These are phyloP conservation scores for Elsinoe batatas DNA, from an alignment of 2,329 filamentous ascomycete species.

Conservation along the genomic window DNA sequence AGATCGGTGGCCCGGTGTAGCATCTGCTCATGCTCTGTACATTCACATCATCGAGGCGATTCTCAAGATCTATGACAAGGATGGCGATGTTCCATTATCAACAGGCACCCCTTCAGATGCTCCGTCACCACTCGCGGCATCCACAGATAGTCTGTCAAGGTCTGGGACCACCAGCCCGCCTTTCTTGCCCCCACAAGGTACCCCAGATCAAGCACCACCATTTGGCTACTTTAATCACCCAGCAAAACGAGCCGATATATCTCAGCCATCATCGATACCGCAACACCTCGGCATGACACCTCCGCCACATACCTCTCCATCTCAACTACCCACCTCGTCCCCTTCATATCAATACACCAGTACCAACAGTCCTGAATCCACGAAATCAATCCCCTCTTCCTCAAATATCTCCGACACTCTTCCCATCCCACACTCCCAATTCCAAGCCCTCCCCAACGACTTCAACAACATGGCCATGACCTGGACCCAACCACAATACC, in stretches of 20 bases:
- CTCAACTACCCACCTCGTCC: conserved; percentile 1
- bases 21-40: conserved; percentile 76
- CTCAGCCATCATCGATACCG: conserved; percentile 24
- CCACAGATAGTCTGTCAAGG: conserved; percentile 32
- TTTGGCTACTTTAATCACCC: conserved; percentile 25
- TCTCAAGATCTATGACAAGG: conserved; percentile 72
- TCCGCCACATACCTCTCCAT: conserved; percentile 12
- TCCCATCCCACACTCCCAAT: neutral
- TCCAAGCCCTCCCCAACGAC: conserved; percentile 17
- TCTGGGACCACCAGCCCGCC: conserved; percentile 38
- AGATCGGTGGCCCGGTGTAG: conserved; percentile 84
- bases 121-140: conserved; percentile 30
- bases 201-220: conserved; percentile 15
- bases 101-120: conserved; percentile 38
- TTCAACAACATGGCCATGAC: conserved; percentile 15
- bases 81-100: conserved; percentile 41
- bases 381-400: neutral
- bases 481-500: conserved; percentile 11
- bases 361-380: conserved; percentile 10
- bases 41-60: conserved; percentile 76
- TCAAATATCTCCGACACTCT: neutral
- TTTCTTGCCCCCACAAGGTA: conserved; percentile 24
- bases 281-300: conserved; percentile 20
- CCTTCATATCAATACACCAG: neutral
- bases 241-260: conserved; percentile 21